Base-by-base conservation (phyloP, 2,329 filamentous ascomycete genomes). In the Aspergillus ustus region DNA sequence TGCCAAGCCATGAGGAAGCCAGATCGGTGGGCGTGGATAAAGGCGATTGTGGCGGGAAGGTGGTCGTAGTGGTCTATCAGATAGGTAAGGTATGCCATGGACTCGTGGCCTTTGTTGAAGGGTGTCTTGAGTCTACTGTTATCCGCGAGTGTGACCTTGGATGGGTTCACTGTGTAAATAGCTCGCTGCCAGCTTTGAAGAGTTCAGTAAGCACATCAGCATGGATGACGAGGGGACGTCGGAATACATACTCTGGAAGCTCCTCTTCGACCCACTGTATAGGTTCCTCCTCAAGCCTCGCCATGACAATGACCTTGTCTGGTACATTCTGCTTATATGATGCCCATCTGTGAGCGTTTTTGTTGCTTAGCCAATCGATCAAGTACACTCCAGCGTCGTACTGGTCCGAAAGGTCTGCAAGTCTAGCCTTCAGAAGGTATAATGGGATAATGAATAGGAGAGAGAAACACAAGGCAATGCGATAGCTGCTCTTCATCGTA, bases 1-100 rank as follows among this genome's bases (percentile, higher is more conserved):
- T 87, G 85, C 85, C 85, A 87, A 34, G 83, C 78, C 70, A 71
- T 69, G 17, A 76, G 66, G 63, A 76, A 78, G 6, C 75, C 75
- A 34, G 76, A 75, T 48, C 86, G 83, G 65, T 89, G 84, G 20
- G 84, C 81, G 63, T 87, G 85, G 67, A 84, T 79, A 74, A 87
- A 87, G 60, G 84, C 77, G 57, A 82, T 75, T 19, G 83, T 82
- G 59, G 85, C 83, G 3, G 84, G 81, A 9, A 87, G 76, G 29
- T 65, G 53, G 59, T 81, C 63, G 68, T 82, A 82, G 66, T 81
- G 63, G 50, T 82, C 78, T 57, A 82, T 77, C 15, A 83, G 70
- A 67, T 80, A 82, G 40, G 78, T 81, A 2, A 82, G 70, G 61
- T 82, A 82, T 48, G 79, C 78, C 70, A 79, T 81, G 4, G 79